Evolutionary conservation across 2,329 filamentous ascomycete genomes (phyloP), one percentile per base, ranked within the genome.

Genomic region (Colletotrichum lupini): DNA sequence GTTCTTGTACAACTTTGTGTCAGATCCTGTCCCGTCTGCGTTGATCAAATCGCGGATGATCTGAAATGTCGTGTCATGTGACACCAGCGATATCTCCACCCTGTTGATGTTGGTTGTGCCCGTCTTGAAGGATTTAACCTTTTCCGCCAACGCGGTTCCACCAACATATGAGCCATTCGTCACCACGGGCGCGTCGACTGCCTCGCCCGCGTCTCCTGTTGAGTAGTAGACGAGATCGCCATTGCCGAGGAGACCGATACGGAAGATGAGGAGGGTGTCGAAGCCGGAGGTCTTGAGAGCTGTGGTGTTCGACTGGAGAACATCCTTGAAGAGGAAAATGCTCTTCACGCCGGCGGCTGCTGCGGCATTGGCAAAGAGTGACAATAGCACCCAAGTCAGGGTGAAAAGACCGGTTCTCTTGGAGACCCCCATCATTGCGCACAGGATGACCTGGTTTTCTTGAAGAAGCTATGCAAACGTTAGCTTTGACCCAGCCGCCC

Each of bases 151-250:
- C n/a, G 83, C 84, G 8, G 81, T 82, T 64, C 87, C 84, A 14
- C 86, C 87, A 7, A 87, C 83, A 72, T 89, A 89, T 37, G 83
- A 76, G 24, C 84, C 83, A 37, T 78, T 46, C 4, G 52, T 63
- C n/a, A 68, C 69, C 4, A 72, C 69, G 2, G 84, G 83, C 32
- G 84, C 73, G 14, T 84, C 77, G 4, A 80, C 77, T 64, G 83
- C 82, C 5, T 75, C 76, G 75, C 80, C 83, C 0, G 81, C 83
- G 1, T 81, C 79, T 0, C 82, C 83, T 73, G 83, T 84, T 6
- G 82, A 86, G 77, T 86, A 86, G 75, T 86, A 86, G 77, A 82
- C 85, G 59, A 86, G 85, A 70, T 82, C 82, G 49, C 84, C 85
- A 74, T 84, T 82, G 12, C 76, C 79, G 37, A 84, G 76, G 64